Evolutionary conservation across 129 eudicot genomes (phyloP), one percentile per base, ranked within the genome.

Genomic region (Ambrosia trifida): DNA sequence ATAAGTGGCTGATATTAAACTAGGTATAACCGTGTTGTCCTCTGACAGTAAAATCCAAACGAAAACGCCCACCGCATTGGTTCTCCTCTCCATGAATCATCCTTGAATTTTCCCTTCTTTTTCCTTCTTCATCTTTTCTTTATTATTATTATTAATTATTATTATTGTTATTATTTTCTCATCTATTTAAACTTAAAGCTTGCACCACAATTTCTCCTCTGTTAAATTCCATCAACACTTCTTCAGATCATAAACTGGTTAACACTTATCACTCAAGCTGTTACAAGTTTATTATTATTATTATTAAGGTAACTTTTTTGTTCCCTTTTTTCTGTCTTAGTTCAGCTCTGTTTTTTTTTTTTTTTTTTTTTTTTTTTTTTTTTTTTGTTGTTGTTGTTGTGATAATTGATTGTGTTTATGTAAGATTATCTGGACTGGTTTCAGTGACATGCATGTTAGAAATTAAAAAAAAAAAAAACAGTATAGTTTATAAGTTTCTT

Each of bases 1-100:
- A 40, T 10, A 40, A 7, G 44, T 40, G 44, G 44, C 44, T 40
- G 10, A 40, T 0, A 40, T 7, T 40, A 40, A 40, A 40, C 11
- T 6, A 9, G 9, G 7, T 38, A 38, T 36, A 69, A 78, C 33
- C 82, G 82, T 78, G 82, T 77, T 78, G 5, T 78, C 3, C 82
- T 62, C 82, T 78, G 72, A 70, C 82, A 54, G 43, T 52, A 78
- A 52, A 63, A 50, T 77, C 81, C 72, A 78, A 70, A 62, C 50
- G 45, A 12, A 64, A 65, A 64, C 35, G 3, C 16, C 12, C 43
- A 59, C 43, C 40, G 31, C 11, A 12, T 59, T 49, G 16, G 18
- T 70, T 66, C 30, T 77, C 59, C 43, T 45, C 44, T 76, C 18
- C 70, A 11, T 13, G 74, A 51, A 64, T 36, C 79, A 65, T 68